These are phyloP conservation scores for Sporothrix globosa DNA, from an alignment of 2,329 filamentous ascomycete genomes.

Conservation along the genomic window DNA sequence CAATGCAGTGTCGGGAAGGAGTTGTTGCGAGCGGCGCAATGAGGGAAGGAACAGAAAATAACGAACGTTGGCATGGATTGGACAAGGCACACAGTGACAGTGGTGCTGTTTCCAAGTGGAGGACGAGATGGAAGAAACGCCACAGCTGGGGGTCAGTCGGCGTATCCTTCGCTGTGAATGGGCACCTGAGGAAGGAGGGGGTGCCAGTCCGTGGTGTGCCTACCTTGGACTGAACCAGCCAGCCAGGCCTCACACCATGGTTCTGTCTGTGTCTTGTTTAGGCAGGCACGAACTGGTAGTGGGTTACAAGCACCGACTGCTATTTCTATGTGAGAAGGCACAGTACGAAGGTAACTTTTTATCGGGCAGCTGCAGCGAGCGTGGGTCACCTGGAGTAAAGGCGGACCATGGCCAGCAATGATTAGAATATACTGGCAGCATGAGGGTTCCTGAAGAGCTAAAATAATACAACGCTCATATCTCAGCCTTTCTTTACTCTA, in stretches of 20 bases:
- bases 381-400: neutral
- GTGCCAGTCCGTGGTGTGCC: conserved; percentile 11
- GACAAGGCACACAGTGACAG: conserved; percentile 10
- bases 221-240: conserved; percentile 1
- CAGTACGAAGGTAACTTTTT: neutral
- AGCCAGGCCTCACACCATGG: neutral
- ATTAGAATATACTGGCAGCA: neutral
- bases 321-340: neutral
- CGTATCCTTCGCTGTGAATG: neutral
- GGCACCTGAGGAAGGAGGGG: conserved; percentile 19
- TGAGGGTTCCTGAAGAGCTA: too few species aligned
- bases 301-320: neutral
- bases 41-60: neutral
- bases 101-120: neutral
- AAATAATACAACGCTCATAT: too few species aligned
- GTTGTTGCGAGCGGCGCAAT: conserved; percentile 12
- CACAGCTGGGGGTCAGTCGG: neutral
- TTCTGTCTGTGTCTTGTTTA: neutral
- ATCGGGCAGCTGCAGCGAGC: neutral
- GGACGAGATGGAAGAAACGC: conserved; percentile 9
- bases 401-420: neutral
- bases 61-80: neutral
- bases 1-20: neutral
- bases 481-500: too few species aligned
- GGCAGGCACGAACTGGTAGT: neutral